Percentiles rank a stretch among this genome's conserved stretches.
These are phyloP conservation scores for Camelina sativa DNA, from an alignment of 345 rosid species.

Conservation along the genomic window DNA sequence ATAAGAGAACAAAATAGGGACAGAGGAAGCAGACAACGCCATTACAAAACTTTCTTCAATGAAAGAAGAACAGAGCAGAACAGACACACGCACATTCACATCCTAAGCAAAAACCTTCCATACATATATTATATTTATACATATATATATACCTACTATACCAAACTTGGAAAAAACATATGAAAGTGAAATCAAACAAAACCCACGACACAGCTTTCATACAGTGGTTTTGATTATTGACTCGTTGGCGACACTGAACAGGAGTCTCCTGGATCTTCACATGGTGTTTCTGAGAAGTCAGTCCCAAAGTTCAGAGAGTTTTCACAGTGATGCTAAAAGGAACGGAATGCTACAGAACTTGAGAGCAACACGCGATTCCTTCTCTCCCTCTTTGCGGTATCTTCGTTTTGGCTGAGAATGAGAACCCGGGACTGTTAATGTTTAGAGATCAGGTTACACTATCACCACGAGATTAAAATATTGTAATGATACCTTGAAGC, in stretches of 20 bases:
- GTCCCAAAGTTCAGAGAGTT: not conserved
- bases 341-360: conserved; percentile 10
- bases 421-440: not conserved
- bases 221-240: not conserved
- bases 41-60: conserved; percentile 17
- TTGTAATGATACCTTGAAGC: conserved; percentile 7
- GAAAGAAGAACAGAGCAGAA: not conserved
- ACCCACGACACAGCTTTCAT: not conserved
- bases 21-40: not conserved
- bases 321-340: conserved; percentile 12
- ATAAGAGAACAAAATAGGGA: not conserved
- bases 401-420: conserved; percentile 1
- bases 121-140: not conserved
- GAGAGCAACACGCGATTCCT: not conserved
- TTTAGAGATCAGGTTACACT: not conserved
- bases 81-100: conserved; percentile 1
- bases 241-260: not conserved
- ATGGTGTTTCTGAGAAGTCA: conserved; percentile 1
- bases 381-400: not conserved
- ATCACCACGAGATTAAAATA: not conserved
- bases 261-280: conserved; percentile 6
- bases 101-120: conserved; percentile 4
- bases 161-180: not conserved
- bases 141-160: not conserved
- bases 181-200: conserved; percentile 9